Percentiles rank a stretch among this genome's conserved stretches.
phyloP scores from a whole-genome alignment of 2,329 filamentous ascomycete species.

The Alternaria sp. region DNA sequence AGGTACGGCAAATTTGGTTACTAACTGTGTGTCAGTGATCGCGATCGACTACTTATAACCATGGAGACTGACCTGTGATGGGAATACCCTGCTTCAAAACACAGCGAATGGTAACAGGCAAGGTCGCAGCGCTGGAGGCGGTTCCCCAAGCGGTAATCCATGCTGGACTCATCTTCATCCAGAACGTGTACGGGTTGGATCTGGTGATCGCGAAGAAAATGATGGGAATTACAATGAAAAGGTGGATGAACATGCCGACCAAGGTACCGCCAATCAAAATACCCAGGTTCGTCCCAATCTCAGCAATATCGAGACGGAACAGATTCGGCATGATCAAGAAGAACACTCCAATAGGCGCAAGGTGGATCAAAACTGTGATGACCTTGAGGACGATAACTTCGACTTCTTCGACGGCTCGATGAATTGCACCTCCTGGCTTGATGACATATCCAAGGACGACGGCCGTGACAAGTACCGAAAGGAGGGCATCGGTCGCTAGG shows the following conservation, averaged over 20 bases:
- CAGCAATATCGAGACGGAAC: slow-evolving; percentile 56
- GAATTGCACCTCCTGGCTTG: slow-evolving; percentile 49
- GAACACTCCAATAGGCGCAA: slow-evolving; percentile 61
- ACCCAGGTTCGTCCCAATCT: slow-evolving; percentile 59
- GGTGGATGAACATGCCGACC: slow-evolving; percentile 56
- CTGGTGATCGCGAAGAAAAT: slow-evolving; percentile 43
- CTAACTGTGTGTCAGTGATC: not conserved
- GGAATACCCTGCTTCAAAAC: slow-evolving; percentile 52
- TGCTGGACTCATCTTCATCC: slow-evolving; percentile 57
- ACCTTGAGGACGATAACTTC: slow-evolving; percentile 56
- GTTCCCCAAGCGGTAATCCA: slow-evolving; percentile 64
- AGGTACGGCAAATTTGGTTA: slow-evolving; percentile 57
- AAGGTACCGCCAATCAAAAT: slow-evolving; percentile 58
- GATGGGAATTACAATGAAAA: slow-evolving; percentile 55
- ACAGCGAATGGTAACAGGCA: slow-evolving; percentile 57
- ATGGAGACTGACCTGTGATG: slow-evolving; percentile 29
- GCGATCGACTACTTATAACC: not conserved
- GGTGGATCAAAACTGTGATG: slow-evolving; percentile 57
- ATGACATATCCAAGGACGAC: slow-evolving; percentile 58
- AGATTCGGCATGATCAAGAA: slow-evolving; percentile 61
- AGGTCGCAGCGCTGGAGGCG: slow-evolving; percentile 60
- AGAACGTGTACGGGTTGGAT: slow-evolving; percentile 57
- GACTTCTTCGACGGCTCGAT: slow-evolving; percentile 56
- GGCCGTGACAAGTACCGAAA: slow-evolving; percentile 56
- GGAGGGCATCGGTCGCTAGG: slow-evolving; percentile 55